phyloP scores from a whole-genome alignment of 306 rosid genomes.

The Vigna unguiculata region DNA sequence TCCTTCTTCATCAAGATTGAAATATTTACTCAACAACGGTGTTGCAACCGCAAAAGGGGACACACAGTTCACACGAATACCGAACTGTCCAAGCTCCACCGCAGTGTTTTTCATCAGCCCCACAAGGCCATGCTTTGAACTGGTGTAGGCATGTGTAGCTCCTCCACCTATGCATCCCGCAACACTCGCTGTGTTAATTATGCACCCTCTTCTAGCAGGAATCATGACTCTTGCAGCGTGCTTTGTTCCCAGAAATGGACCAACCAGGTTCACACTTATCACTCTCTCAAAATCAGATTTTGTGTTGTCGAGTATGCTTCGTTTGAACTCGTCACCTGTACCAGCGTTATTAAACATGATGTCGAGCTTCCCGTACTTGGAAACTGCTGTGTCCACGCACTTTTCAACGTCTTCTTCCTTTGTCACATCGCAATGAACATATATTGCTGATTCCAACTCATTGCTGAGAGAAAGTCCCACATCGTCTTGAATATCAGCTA shows the following conservation, averaged over 20 bases:
- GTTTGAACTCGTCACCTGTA: background rate
- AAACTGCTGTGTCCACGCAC: slow-evolving; percentile 40
- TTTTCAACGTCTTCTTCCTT: slow-evolving; percentile 51
- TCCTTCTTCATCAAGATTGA: slow-evolving; percentile 31
- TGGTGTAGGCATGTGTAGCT: slow-evolving; percentile 48
- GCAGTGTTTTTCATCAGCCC: slow-evolving; percentile 54
- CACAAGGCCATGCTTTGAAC: slow-evolving; percentile 54
- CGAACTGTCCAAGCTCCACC: slow-evolving; percentile 52
- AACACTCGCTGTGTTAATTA: slow-evolving; percentile 52
- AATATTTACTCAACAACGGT: background rate
- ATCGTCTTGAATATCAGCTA: slow-evolving; percentile 58
- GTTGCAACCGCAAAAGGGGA: slow-evolving; percentile 48
- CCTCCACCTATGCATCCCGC: slow-evolving; percentile 38
- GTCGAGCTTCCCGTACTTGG: slow-evolving; percentile 58
- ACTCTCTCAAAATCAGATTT: slow-evolving; percentile 51
- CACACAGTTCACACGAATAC: slow-evolving; percentile 63
- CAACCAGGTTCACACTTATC: slow-evolving; percentile 48
- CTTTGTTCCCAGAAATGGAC: slow-evolving; percentile 54
- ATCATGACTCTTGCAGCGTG: slow-evolving; percentile 63
- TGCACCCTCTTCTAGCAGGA: slow-evolving; percentile 46
- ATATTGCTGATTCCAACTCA: slow-evolving; percentile 22
- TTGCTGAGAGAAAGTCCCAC: slow-evolving; percentile 45
- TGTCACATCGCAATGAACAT: slow-evolving; percentile 61
- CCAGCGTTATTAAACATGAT: slow-evolving; percentile 74
- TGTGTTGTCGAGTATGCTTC: slow-evolving; percentile 41